Conservation (phyloP, 2,329 filamentous ascomycete species). For the Penicillium sp. region DNA sequence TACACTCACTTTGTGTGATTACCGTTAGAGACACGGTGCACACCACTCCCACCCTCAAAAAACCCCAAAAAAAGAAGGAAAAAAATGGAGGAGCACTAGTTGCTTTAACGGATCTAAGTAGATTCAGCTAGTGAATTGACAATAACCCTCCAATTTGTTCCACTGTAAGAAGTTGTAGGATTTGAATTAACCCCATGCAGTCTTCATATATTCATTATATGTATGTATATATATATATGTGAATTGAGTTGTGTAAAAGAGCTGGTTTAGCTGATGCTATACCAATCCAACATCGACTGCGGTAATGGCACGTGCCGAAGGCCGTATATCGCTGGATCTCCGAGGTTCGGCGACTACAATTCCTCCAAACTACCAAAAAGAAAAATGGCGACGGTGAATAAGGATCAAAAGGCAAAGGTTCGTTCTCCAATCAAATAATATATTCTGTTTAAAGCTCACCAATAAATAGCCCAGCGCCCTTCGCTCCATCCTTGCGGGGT, state of each 20-base stretch:
- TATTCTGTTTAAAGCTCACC: constrained; percentile 28
- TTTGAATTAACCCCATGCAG: background rate
- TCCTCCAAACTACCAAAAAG: constrained; percentile 8
- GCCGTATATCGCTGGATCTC: constrained; percentile 18
- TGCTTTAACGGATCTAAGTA: constrained; percentile 11
- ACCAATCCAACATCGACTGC: constrained; percentile 7
- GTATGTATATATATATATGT: background rate
- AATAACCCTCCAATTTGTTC: constrained; percentile 25
- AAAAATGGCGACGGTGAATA: constrained; percentile 38
- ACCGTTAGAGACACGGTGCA: background rate
- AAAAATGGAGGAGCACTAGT: constrained; percentile 29
- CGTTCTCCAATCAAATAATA: constrained; percentile 1
- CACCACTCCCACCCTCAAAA: constrained; percentile 1
- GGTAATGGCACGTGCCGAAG: constrained; percentile 16
- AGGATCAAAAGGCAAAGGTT: constrained; percentile 41
- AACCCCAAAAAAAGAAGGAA: constrained; percentile 19
- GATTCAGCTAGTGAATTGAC: constrained; percentile 31
- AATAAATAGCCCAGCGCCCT: constrained; percentile 68
- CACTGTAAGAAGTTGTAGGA: background rate
- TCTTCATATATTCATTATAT: background rate
- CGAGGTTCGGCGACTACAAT: constrained; percentile 16
- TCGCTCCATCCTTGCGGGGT: constrained; percentile 87
- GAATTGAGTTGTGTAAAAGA: background rate
- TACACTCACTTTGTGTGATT: background rate
- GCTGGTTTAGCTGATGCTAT: background rate